Base-by-base conservation (phyloP, 352 stramenopile species). In the Phytophthora citrophthora region DNA sequence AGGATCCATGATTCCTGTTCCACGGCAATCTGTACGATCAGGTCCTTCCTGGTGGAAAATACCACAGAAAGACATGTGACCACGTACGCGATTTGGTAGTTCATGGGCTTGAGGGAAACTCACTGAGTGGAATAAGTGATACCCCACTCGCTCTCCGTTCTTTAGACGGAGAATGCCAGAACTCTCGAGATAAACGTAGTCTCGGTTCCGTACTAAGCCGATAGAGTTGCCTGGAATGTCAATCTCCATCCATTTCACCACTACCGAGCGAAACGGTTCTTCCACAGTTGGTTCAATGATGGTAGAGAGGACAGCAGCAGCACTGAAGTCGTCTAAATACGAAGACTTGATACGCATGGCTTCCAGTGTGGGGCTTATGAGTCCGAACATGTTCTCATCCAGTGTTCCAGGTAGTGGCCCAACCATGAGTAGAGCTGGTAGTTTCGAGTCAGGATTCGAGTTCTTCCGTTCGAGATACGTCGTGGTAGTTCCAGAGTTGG, bases 231-330 rank as follows among this genome's bases (percentile, higher is more conserved):
- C 23, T 0, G 58, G 67, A 20, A 54, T 52, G n/a, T 49, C 54
- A 16, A 61, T 53, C 53, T 74, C 65, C 59, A 74, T 66, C 65
- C 65, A 74, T 27, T 74, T 74, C 8, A 74, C 29, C 31, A 61
- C 40, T 23, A 77, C 54, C 39, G 61, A 61, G 5, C 61, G 64
- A 41, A 83, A 83, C 23, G 79, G 76, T 13, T 75, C 59, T 11
- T 77, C 66, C 3, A 38, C 26, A 10, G 71, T 77, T 15, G 76
- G 76, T 20, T 70, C 54, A 15, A 74, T 55, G 6, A 86, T 61
- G 0, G 61, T 79, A 10, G 63, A 61, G 4, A 88, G 57, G 18
- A 88, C 61, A 0, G 68, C 74, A n/a, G 73, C 67, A 54, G 75
- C 69, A 26, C 46, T 64, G n/a, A 64, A 52, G 46, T 64, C 56